Conservation (phyloP, 495 filamentous ascomycete genomes). For the Staphylotrichum tortipilum region DNA sequence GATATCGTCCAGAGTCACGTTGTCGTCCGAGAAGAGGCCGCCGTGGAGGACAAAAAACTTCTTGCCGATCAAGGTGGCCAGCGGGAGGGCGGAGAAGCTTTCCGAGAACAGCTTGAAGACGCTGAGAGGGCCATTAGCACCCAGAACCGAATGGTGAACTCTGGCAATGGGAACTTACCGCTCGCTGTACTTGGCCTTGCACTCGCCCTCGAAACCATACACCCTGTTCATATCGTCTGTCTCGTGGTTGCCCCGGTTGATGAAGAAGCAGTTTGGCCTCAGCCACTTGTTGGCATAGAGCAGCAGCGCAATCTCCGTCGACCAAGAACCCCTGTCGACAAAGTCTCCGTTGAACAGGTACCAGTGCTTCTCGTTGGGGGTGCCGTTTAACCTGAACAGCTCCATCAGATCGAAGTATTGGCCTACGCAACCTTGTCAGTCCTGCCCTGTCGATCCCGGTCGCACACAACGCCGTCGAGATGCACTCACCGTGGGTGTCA, state of each 20-base stretch:
- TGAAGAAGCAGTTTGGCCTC: constrained; percentile 76
- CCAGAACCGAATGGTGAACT: no score
- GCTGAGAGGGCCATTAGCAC: constrained; percentile 22
- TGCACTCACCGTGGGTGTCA: constrained; percentile 77
- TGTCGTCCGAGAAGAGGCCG: constrained; percentile 96
- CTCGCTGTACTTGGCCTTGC: constrained; percentile 96
- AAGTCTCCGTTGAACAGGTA: constrained; percentile 99
- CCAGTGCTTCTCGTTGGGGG: constrained; percentile 70
- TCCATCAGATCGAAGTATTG: constrained; percentile 97
- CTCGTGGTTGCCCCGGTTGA: constrained; percentile 98
- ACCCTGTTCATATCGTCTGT: constrained; percentile 99
- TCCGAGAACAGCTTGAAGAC: constrained; percentile 98
- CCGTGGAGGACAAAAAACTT: constrained; percentile 94
- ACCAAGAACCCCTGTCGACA: constrained; percentile 96
- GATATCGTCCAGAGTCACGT: constrained; percentile 83
- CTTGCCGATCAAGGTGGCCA: constrained; percentile 84
- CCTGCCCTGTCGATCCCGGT: background rate
- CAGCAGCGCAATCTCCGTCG: constrained; percentile 85
- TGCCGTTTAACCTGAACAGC: constrained; percentile 86
- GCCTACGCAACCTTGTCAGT: constrained; percentile 43
- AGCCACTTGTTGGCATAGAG: constrained; percentile 98
- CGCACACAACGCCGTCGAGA: background rate
- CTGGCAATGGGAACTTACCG: constrained; percentile 28
- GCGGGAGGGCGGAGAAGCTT: constrained; percentile 87
- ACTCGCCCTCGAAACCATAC: constrained; percentile 97